Evolutionary conservation across 1,139 yeast genomes (phyloP), one percentile per base, ranked within the genome.

Genomic region (Candida albicans): DNA sequence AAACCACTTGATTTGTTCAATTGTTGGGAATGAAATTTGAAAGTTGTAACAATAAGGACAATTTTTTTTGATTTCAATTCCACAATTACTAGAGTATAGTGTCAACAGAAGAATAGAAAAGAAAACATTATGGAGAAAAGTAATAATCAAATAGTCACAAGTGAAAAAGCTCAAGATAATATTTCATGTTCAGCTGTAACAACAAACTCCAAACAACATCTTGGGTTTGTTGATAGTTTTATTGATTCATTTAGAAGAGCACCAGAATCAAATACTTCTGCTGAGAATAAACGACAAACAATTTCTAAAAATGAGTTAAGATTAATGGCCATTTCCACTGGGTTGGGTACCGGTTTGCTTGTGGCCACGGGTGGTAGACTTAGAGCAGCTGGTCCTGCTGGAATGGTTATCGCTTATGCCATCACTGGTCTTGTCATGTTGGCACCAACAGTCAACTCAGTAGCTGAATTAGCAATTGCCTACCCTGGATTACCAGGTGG

Each of bases 271-370:
- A 22, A 25, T 13, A 12, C 14, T 4, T 32, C 24, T 15, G 40
- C 37, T 18, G 44, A 8, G 8, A 28, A 43, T 25, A 39, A 13
- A 32, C 43, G 35, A 33, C 44, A 52, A 38, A 33, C 40, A 10
- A n/a, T 27, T 27, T 39, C 53, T 32, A 50, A 47, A 37, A 64
- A 72, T 57, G 74, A 70, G 48, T 58, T 70, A 47, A 67, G 68
- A 46, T 65, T 70, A 64, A 70, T 70, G 54, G 70, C 74, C 22
- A 57, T 70, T 42, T 68, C 74, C 33, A 72, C 73, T 28, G 68
- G 72, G 40, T 67, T 71, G 39, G 77, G 77, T 39, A 65, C 73
- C 31, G 75, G 76, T 42, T 57, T 70, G 33, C 68, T 68, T 44
- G 69, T 70, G 38, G 71, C 73, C 31, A 56, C 65, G 14, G 72